Base-by-base conservation (phyloP, 306 rosid species). In the Gillenia trifoliata region DNA sequence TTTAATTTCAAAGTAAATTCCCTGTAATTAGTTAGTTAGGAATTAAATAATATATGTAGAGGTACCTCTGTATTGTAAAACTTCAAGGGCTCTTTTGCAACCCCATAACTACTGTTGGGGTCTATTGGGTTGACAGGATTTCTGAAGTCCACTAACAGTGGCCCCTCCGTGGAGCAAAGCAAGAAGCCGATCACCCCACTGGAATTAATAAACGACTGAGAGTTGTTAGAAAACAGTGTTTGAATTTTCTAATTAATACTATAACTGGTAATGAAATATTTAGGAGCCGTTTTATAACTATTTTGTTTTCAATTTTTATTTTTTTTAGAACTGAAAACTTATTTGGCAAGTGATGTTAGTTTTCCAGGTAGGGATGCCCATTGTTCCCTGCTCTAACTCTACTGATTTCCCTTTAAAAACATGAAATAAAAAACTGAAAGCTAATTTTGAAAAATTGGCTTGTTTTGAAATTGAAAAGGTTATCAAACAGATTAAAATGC, bases 111-210 rank as follows among this genome's bases (percentile, higher is more conserved):
- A 33, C 38, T 70, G 26, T 75, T 49, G 16, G 78, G 82, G 31
- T 84, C 83, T 8, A 87, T 70, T 4, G 85, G 89, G 68, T 89
- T 87, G 26, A 81, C 26, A 2, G 97, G 93, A 63, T 63, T 82
- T 82, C 78, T 86, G 88, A 91, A 85, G 73, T 91, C 83, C 7
- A 91, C 89, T 22, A 33, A 2, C 26, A n/a, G 26, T 11, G 90
- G 89, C 3, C 89, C 93, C 78, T 84, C 86, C 0, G 83, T 89
- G 13, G 93, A 89, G 76, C 97, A 89, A 26, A 89, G 89, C 88
- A 91, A 50, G 86, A 91, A 91, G 20, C 97, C 93, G 10, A 91
- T 91, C 61, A 83, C 92, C 70, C 92, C 97, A 83, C 92, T 91
- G 69, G 61, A 73, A 57, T 60, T 22, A 49, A 38, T 22, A 4